Base-by-base conservation (phyloP, 2,329 filamentous ascomycete species). In the Pseudogymnoascus sp. region DNA sequence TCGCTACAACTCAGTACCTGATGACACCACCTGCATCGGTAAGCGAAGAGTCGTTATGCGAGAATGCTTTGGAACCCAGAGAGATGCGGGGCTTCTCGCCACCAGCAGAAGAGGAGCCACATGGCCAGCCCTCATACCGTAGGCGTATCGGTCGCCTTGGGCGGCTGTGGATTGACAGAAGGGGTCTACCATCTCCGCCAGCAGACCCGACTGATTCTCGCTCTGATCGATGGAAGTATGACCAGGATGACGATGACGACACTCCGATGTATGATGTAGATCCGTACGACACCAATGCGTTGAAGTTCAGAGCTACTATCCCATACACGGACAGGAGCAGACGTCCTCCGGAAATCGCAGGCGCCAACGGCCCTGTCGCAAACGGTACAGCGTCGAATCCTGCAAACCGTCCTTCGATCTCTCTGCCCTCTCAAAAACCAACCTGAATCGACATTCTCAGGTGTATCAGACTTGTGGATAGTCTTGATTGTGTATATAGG, bases 161-260 rank as follows among this genome's bases (percentile, higher is more conserved):
- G 66, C 86, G 93, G 40, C 75, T 96, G 68, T 91, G 92, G 83
- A 91, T 97, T 68, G 94, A 97, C 76, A 87, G 92, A 69, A 86
- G 90, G 69, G 86, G 88, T 63, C 78, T 91, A 72, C 82, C 82
- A 47, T 82, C 78, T 61, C 75, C 73, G 70, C 77, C 77, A 78
- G 64, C 78, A 75, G 72, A 76, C 69, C 76, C 78, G 76, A 73
- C 75, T 74, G 75, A 73, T 50, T 73, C 75, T 23, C 73, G 79
- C 60, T 76, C 81, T 63, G 90, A 93, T 72, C 84, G 87, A 65
- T 96, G 89, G 83, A 95, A 92, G 76, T 96, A 91, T 76, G 91
- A 95, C 71, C 87, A 88, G 25, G 90, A 96, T 69, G 90, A 92
- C 65, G 88, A 88, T 66, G 91, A 92, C 61, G 89, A 92, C 63